Percentiles rank a stretch among this genome's conserved stretches.
phyloP scores from a whole-genome alignment of 106 monocot genomes.

The Posidonia australis region DNA sequence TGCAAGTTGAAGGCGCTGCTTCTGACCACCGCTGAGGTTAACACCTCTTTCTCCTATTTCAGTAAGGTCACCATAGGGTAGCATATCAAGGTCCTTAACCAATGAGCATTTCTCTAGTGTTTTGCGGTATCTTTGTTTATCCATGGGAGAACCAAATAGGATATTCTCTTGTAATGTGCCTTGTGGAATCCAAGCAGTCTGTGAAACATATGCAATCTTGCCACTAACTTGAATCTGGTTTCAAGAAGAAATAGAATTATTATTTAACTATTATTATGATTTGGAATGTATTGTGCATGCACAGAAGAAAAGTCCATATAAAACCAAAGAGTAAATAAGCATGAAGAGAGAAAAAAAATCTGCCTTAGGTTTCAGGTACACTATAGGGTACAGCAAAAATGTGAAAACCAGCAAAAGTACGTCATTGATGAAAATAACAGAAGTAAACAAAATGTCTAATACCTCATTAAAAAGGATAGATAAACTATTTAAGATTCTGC shows the following conservation, averaged over 20 bases:
- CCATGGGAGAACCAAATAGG: constrained; percentile 66
- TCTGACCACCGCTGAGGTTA: constrained; percentile 98
- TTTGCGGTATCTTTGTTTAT: constrained; percentile 55
- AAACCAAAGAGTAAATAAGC: too few species aligned
- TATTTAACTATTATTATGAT: background rate
- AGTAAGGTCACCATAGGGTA: constrained; percentile 78
- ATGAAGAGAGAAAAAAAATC: too few species aligned
- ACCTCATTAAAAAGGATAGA: background rate
- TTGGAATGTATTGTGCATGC: too few species aligned
- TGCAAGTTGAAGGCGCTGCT: constrained; percentile 92
- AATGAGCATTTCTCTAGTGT: constrained; percentile 84
- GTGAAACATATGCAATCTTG: constrained; percentile 88
- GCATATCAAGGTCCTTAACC: constrained; percentile 71
- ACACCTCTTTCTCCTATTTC: constrained; percentile 97
- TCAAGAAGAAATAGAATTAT: background rate
- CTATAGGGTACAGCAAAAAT: too few species aligned
- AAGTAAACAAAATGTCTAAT: too few species aligned
- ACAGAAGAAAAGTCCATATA: too few species aligned
- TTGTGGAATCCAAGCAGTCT: constrained; percentile 90
- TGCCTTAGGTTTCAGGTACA: too few species aligned
- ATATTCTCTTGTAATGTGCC: constrained; percentile 78
- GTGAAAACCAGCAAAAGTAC: too few species aligned
- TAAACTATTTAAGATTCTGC: too few species aligned
- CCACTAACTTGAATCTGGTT: constrained; percentile 69
- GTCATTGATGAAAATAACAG: too few species aligned